phyloP scores from a whole-genome alignment of 2,329 filamentous ascomycete genomes.

The Berkeleyomyces basicola region DNA sequence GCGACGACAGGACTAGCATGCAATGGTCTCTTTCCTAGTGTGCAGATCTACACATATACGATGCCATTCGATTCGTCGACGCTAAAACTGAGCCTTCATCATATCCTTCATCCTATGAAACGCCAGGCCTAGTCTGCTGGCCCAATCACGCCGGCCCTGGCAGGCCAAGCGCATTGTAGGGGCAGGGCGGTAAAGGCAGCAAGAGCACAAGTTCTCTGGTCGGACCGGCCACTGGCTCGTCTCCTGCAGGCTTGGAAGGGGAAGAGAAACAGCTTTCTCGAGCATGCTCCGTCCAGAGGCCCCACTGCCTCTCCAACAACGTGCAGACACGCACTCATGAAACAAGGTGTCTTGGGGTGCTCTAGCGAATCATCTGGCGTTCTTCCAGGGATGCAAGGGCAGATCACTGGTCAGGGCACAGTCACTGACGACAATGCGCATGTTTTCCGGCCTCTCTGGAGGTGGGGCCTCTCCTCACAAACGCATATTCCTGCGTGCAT shows the following conservation, averaged over 20 bases:
- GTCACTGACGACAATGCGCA: no score
- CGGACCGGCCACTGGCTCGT: no score
- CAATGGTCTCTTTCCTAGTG: no score
- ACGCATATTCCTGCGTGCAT: no score
- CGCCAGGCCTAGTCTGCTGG: not conserved
- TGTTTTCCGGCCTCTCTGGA: no score
- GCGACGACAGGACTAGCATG: no score
- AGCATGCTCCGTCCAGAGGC: no score
- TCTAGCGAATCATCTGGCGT: slow-evolving; percentile 6
- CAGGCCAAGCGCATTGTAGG: not conserved
- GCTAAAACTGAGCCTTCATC: not conserved
- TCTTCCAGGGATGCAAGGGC: not conserved
- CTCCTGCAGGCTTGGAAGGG: no score
- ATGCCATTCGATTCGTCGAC: not conserved
- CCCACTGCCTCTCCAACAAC: no score
- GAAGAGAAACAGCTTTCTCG: no score
- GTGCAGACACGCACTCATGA: not conserved
- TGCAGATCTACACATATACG: no score
- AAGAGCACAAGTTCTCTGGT: not conserved
- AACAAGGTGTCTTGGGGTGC: not conserved
- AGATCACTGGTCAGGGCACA: not conserved
- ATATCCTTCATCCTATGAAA: not conserved
- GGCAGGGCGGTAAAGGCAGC: not conserved
- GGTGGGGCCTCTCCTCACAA: no score
- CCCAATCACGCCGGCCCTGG: not conserved